Evolutionary conservation across 768 basidiomycete species (phyloP), one percentile per base, ranked within the genome.

Genomic region (Cubamyces lactineus): DNA sequence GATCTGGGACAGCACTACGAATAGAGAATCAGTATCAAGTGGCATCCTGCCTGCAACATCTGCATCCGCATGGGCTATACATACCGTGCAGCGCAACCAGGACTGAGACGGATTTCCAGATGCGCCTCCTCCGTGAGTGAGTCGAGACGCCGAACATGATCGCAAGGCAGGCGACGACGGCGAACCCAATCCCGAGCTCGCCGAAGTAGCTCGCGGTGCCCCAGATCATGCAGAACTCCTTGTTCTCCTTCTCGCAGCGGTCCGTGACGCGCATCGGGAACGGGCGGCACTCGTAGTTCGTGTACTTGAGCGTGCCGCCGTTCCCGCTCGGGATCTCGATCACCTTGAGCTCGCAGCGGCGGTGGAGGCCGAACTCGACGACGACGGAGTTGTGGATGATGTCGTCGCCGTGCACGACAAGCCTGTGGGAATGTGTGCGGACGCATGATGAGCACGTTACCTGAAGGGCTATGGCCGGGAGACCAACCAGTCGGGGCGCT

Each of bases 31-130:
- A 48, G 15, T 12, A 21, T 24, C 7, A n/a, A 45, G 12, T 7
- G 46, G 12, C 42, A 39, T 1, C 45, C 50, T 34, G 5, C 34
- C 5, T 34, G 1, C 38, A 21, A 11, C 13, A 47, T 43, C 28
- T 24, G 39, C 41, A 19, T 28, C 57, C 62, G 7, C 42, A 16
- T 46, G 28, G 26, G 19, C 16, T 46, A 17, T 7, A 69, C 75
- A 46, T 66, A 87, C 89, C 82, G 68, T 89, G 86, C 19, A 91
- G 67, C 16, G 84, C 72, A 13, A 89, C 76, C 11, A 92, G 72
- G 16, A 83, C 84, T 8, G 88, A 88, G 1, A 88, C 86, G 1
- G 84, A 86, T 70, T 82, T 84, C 91, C 91, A 92, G 34, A 91
- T 86, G 65, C 91, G 83, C 60, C 89, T 79, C 65, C 91, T 79